Percentiles rank a stretch among this genome's conserved stretches.
phyloP scores from a whole-genome alignment of 306 rosid genomes.

The Mucuna pruriens region DNA sequence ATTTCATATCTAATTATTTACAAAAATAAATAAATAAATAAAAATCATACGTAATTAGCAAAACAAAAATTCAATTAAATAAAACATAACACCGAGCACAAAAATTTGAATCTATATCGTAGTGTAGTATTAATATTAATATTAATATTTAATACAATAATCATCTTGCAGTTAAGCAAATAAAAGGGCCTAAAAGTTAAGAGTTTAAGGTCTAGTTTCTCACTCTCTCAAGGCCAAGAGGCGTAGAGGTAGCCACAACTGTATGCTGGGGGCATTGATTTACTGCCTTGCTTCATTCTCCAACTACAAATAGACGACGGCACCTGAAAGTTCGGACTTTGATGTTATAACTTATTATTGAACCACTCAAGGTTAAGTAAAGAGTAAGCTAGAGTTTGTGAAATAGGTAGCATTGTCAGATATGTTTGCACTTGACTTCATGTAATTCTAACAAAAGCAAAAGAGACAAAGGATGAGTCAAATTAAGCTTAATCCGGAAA shows the following conservation, averaged over 20 bases:
- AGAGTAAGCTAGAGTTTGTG: constrained; percentile 8
- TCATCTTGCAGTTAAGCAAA: background rate
- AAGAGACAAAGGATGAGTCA: background rate
- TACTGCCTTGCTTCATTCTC: constrained; percentile 42
- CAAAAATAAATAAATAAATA: too few relatives aligned
- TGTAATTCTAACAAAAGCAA: background rate
- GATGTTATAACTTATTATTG: background rate
- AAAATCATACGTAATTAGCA: too few relatives aligned
- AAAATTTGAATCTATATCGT: background rate
- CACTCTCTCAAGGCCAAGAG: constrained; percentile 24
- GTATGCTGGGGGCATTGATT: constrained; percentile 28
- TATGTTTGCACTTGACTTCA: constrained; percentile 44
- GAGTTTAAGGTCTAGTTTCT: constrained; percentile 4
- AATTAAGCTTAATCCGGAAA: background rate
- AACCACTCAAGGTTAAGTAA: background rate
- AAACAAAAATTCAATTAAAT: background rate
- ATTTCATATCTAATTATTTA: too few relatives aligned
- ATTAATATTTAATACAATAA: background rate
- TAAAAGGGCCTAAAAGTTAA: background rate
- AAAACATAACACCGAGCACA: too few relatives aligned
- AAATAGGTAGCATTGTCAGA: constrained; percentile 44
- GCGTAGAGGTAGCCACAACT: too few relatives aligned
- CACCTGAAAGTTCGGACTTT: constrained; percentile 46
- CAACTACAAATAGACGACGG: constrained; percentile 34
- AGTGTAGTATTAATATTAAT: too few relatives aligned